A percentile compares a stretch with the other conserved stretches of the same genome.
Evolutionary conservation across 2,329 filamentous ascomycete species (phyloP).

Genomic region (Fusarium succisae): DNA sequence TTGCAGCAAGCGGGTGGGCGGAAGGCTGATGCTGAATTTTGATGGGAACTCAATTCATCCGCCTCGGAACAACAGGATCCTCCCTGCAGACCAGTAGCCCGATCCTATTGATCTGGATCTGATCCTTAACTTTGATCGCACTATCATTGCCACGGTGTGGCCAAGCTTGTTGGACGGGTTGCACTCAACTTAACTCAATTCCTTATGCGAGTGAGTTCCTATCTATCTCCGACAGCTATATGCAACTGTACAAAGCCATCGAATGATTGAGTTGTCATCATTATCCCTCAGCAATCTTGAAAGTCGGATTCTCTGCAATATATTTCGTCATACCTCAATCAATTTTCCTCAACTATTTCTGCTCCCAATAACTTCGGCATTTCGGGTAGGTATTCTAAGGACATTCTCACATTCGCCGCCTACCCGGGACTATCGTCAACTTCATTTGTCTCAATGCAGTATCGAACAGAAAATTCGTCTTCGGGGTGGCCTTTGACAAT

Average conservation of each 20-base stretch:
- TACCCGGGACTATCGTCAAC: slow-evolving; percentile 14
- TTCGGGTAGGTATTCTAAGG: not conserved
- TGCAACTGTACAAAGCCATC: not conserved
- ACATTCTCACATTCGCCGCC: not conserved
- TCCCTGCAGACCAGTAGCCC: slow-evolving; percentile 15
- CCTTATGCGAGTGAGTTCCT: slow-evolving; percentile 12
- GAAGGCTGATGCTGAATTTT: slow-evolving; percentile 40
- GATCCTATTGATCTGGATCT: slow-evolving; percentile 4
- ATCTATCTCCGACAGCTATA: slow-evolving; percentile 6
- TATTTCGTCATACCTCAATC: slow-evolving; percentile 18
- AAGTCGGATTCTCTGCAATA: not conserved
- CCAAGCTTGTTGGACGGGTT: slow-evolving; percentile 21
- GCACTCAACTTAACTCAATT: slow-evolving; percentile 33
- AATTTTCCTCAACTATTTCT: slow-evolving; percentile 1
- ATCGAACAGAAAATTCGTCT: slow-evolving; percentile 8
- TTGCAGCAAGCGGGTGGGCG: slow-evolving; percentile 37
- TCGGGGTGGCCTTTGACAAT: slow-evolving; percentile 8
- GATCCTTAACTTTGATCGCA: slow-evolving; percentile 16
- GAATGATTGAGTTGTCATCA: slow-evolving; percentile 17
- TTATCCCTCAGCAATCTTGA: slow-evolving; percentile 20
- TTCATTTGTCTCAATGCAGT: not conserved
- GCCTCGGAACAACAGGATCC: slow-evolving; percentile 28
- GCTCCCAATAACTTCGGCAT: not conserved
- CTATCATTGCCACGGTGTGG: slow-evolving; percentile 33
- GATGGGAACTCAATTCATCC: slow-evolving; percentile 39